Base-by-base conservation (phyloP, 2,329 filamentous ascomycete genomes). In the Nectriaceae sp. region DNA sequence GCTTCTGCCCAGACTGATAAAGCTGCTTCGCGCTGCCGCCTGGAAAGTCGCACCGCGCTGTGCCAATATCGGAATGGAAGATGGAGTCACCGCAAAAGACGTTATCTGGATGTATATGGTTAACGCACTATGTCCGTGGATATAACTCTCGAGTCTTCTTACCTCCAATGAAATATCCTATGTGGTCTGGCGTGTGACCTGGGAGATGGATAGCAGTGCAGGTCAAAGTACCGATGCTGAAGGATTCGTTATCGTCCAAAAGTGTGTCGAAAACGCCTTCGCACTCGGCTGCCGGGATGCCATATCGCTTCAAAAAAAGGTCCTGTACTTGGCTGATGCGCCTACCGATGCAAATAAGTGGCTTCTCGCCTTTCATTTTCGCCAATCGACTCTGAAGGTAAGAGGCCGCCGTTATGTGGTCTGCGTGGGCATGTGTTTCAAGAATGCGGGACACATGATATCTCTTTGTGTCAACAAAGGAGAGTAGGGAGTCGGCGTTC, bases 391-490 rank as follows among this genome's bases (percentile, higher is more conserved):
- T 60, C 55, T 82, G 79, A 0, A 87, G 70, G 59, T 84, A 85
- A 8, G 70, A 70, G 0, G 82, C 71, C 0, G 83, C 76, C 1
- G 80, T 84, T 1, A 85, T 57, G 53, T 85, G 80, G 51, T 85
- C 79, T 11, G 80, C 80, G 54, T 84, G 78, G 1, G 72, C 75
- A 59, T 86, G 83, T 0, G 83, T 85, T 56, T 86, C 83, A 8
- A 86, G 71, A 20, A 86, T 79, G 36, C 64, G 66, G 3, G 68
- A 65, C 19, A 85, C 61, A 0, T 51, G 69, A 58, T 82, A 84
- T 3, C 69, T 66, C 1, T 77, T 61, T 4, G 72, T 55, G 2
- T 59, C 52, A 10, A 80, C 59, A 0, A 79, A 16, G 0, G 66
- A 52, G 0, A 85, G 66, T 1, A 86, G 53, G 0, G 48, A 37